Evolutionary conservation across 1,139 yeast genomes (phyloP), one percentile per base, ranked within the genome.

Genomic region (Magnusiomyces paraingens): DNA sequence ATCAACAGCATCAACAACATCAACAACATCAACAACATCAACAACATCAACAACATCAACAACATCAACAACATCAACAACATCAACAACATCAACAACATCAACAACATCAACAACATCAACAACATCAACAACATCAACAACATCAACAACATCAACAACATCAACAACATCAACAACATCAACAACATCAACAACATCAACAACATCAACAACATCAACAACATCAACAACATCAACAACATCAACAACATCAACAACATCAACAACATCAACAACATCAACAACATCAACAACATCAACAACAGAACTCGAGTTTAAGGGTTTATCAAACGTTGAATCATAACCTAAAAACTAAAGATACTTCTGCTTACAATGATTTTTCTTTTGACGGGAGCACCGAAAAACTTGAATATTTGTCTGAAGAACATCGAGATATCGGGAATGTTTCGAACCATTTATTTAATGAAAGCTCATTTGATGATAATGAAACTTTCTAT

Each of bases 51-150:
- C 80, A 1, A 82, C 63, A 0, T 81, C 73, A 78, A 83, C 74
- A 40, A 86, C 79, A 0, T 86, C 81, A 14, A 85, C 71, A 0
- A 89, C 86, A 0, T 89, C 80, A 1, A 87, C 84, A 1, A 84
- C 83, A 63, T n/a, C n/a, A 26, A 26, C 32, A 26, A 26, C 32
- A n/a, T n/a, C n/a, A n/a, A n/a, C n/a, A n/a, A n/a, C n/a, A n/a
- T 44, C 43, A 22, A 3, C 29, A 36, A 6, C 15, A 8, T 5
- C 47, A 44, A 26, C 38, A 44, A n/a, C 47, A 44, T 12, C 47
- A 15, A 11, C 20, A 45, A 5, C 18, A 14, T n/a, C 17, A 14
- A 14, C 40, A 36, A 3, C 40, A 36, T 3, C 40, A 36, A n/a
- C 52, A 43, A 3, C 52, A 49, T 15, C 52, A 49, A 42, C 36